Evolutionary conservation across 345 rosid genomes (phyloP), one percentile per base, ranked within the genome.

Genomic region (Balakata baccata): DNA sequence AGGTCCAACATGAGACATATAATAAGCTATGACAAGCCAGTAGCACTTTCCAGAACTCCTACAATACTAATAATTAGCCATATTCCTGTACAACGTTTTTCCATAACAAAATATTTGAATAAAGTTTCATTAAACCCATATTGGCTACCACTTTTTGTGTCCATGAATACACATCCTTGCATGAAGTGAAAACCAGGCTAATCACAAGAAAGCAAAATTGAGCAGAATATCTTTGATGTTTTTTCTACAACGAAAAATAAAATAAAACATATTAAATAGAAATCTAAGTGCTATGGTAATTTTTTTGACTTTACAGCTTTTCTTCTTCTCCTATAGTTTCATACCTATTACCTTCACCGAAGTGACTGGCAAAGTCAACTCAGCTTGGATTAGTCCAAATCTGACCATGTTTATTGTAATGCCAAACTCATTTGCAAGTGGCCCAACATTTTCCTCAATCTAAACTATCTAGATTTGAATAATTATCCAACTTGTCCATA

Each of bases 1-100:
- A 59, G 43, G 16, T 70, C 50, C 70, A 61, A 14, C 22, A 62
- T 76, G 64, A 74, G 76, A 62, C 13, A 69, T 52, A 53, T 20
- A 25, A 29, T 29, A 29, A 29, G 34, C 34, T 29, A 29, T n/a
- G 2, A 29, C 34, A 29, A 47, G 37, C 52, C 45, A 52, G 37
- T 41, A 23, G 14, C n/a, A 66, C 66, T 64, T 39, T 49, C 37
- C 14, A 67, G 25, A 49, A 49, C 11, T 39, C 29, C 7, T 67
- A 52, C 8, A 29, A 47, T 14, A 18, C 58, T 3, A 47, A 49
- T 49, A 38, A 54, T 54, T 53, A 61, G 37, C 45, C 46, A 11
- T 37, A 37, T 16, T 34, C 41, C 45, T 37, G 18, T 45, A 37
- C 37, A 16, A 61, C 18, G 14, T 4, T 61, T 61, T 61, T 61